A percentile compares a stretch with the other conserved stretches of the same genome.
Evolutionary conservation across 2,329 filamentous ascomycete genomes (phyloP).

Genomic region (Alternaria sp.): DNA sequence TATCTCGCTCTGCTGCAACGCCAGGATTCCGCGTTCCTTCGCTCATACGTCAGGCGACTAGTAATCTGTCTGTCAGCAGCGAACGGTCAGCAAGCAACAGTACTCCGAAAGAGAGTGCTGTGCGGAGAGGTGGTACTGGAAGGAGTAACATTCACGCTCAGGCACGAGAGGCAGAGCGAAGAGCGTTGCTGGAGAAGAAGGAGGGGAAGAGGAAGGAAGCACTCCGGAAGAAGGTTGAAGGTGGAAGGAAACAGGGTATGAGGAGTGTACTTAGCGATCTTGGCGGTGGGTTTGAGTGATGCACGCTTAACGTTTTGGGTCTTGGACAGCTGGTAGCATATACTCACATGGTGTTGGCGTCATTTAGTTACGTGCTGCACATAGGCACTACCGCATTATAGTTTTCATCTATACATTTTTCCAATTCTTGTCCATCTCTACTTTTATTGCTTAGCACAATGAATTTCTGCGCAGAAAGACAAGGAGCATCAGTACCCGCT

Average conservation of each 20-base stretch:
- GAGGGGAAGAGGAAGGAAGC: conserved; percentile 61
- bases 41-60: conserved; percentile 77
- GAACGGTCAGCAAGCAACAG: conserved; percentile 46
- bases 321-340: background rate
- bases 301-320: background rate
- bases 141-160: conserved; percentile 69
- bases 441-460: background rate
- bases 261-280: conserved; percentile 47
- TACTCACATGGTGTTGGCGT: background rate
- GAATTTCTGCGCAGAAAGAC: no score
- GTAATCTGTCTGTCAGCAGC: conserved; percentile 52
- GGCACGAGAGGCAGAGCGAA: conserved; percentile 66
- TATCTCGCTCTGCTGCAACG: conserved; percentile 48
- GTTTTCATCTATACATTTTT: background rate
- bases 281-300: conserved; percentile 50
- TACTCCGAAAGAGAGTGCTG: conserved; percentile 43
- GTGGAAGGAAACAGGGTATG: conserved; percentile 34
- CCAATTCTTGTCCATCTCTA: no score
- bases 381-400: background rate
- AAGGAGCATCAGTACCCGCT: no score
- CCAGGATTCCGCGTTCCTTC: conserved; percentile 72
- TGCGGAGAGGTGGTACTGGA: conserved; percentile 62
- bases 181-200: conserved; percentile 60
- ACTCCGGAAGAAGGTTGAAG: conserved; percentile 55
- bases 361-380: background rate